Conservation (phyloP, 306 rosid genomes). For the Lathyrus aphaca region DNA sequence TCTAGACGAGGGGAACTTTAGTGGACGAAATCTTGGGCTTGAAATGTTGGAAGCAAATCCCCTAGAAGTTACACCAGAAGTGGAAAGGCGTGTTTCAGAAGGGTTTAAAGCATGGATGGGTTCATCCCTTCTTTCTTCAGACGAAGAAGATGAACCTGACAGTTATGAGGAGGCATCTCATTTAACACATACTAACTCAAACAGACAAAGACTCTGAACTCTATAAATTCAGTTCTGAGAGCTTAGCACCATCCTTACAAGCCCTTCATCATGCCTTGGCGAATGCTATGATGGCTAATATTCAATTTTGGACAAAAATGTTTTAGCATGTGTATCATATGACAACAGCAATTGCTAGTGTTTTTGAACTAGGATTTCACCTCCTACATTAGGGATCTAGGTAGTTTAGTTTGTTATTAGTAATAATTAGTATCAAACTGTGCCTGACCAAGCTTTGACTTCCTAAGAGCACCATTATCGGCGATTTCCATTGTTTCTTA, state of each 20-base stretch:
- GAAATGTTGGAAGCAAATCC: slow-evolving; percentile 92
- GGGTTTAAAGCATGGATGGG: slow-evolving; percentile 99
- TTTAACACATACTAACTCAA: slow-evolving; percentile 46
- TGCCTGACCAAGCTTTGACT: slow-evolving; percentile 28
- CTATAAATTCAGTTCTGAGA: slow-evolving; percentile 30
- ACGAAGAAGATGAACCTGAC: slow-evolving; percentile 87
- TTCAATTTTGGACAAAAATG: slow-evolving; percentile 43
- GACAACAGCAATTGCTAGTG: slow-evolving; percentile 31
- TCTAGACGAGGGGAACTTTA: slow-evolving; percentile 71
- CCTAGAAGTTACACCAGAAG: slow-evolving; percentile 78
- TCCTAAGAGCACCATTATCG: neutral
- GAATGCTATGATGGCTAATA: slow-evolving; percentile 40
- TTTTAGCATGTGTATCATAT: slow-evolving; percentile 39
- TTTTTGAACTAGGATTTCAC: slow-evolving; percentile 35
- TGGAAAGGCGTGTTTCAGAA: slow-evolving; percentile 83
- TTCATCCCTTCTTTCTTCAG: slow-evolving; percentile 88
- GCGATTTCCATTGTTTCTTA: too few relatives aligned
- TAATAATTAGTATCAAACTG: slow-evolving; percentile 29
- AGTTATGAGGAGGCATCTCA: slow-evolving; percentile 59
- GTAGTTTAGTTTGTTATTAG: slow-evolving; percentile 50
- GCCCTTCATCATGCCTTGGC: slow-evolving; percentile 40
- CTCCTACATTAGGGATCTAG: slow-evolving; percentile 30
- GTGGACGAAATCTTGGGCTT: slow-evolving; percentile 72
- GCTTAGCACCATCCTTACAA: slow-evolving; percentile 36
- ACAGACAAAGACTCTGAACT: slow-evolving; percentile 52